phyloP scores from a whole-genome alignment of 2,329 filamentous ascomycete species.

The Pseudogymnoascus pannorum region DNA sequence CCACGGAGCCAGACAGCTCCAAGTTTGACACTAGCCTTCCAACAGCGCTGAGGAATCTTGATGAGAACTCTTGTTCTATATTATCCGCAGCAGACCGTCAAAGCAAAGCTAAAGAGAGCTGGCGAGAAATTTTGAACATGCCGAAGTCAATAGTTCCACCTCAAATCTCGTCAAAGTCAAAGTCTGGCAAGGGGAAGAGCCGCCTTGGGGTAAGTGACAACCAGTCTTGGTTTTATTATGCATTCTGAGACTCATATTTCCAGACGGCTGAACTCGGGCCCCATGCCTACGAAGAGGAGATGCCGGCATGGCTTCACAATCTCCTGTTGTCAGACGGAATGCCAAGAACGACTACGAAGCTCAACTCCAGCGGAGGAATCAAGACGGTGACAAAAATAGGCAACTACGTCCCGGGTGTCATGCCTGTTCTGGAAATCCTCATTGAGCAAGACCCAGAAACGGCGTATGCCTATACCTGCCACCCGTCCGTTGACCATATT shows the following conservation, averaged over 20 bases:
- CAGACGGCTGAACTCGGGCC: constrained; percentile 58
- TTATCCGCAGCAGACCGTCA: constrained; percentile 16
- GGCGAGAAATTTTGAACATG: constrained; percentile 29
- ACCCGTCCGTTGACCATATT: constrained; percentile 67
- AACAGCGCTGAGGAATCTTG: constrained; percentile 20
- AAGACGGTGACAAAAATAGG: constrained; percentile 35
- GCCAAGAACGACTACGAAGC: constrained; percentile 44
- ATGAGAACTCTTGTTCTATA: constrained; percentile 12
- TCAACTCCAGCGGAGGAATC: constrained; percentile 37
- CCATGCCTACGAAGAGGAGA: constrained; percentile 64
- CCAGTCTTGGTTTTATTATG: not conserved
- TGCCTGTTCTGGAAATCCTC: constrained; percentile 55
- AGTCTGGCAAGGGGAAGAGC: constrained; percentile 17
- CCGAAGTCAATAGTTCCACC: constrained; percentile 16
- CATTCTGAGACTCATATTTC: constrained; percentile 15
- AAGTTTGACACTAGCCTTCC: constrained; percentile 22
- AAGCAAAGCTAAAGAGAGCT: constrained; percentile 21
- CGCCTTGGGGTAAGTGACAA: constrained; percentile 29
- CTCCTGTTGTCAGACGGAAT: constrained; percentile 55
- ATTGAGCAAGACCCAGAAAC: constrained; percentile 59
- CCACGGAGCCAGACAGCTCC: not conserved
- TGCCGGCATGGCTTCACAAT: constrained; percentile 62
- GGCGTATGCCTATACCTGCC: constrained; percentile 70
- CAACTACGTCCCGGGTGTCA: constrained; percentile 45
- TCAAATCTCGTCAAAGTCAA: constrained; percentile 7